These are phyloP conservation scores for Suhomyces prunicola DNA, from an alignment of 805 yeast species.

Conservation along the genomic window DNA sequence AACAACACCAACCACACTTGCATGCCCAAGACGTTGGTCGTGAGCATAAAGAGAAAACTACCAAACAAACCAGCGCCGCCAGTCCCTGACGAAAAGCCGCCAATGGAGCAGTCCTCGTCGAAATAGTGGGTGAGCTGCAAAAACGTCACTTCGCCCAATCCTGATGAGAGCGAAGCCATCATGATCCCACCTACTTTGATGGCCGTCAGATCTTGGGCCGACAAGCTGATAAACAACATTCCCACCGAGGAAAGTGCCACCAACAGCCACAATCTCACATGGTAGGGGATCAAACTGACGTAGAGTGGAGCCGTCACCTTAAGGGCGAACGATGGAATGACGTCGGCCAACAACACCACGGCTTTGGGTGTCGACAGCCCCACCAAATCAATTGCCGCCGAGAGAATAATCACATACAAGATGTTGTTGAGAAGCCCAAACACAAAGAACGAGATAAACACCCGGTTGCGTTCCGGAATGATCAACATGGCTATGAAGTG, in stretches of 20 bases:
- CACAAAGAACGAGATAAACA: conserved; percentile 62
- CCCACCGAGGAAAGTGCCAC: conserved; percentile 65
- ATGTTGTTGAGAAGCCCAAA: conserved; percentile 89
- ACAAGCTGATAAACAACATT: conserved; percentile 63
- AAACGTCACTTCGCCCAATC: conserved; percentile 88
- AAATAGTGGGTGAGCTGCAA: conserved; percentile 82
- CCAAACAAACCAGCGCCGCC: conserved; percentile 95
- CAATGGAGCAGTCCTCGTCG: conserved; percentile 51
- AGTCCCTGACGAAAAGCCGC: conserved; percentile 92
- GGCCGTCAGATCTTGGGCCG: conserved; percentile 24
- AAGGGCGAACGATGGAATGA: conserved; percentile 72
- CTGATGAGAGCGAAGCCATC: conserved; percentile 80
- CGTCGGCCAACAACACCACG: conserved; percentile 78
- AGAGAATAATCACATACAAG: conserved; percentile 82
- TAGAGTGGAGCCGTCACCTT: conserved; percentile 78
- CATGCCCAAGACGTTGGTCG: conserved; percentile 67
- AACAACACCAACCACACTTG: conserved; percentile 54
- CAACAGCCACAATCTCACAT: conserved; percentile 48
- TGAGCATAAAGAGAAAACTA: conserved; percentile 61
- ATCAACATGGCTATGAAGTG: neutral
- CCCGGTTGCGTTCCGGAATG: conserved; percentile 20
- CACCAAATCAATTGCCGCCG: conserved; percentile 90
- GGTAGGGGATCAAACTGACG: conserved; percentile 63
- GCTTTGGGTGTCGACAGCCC: conserved; percentile 85
- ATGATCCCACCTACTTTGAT: conserved; percentile 63